These are phyloP conservation scores for Neocallimastix lanati DNA, from an alignment of 192 early-diverging fungal species.

Conservation along the genomic window DNA sequence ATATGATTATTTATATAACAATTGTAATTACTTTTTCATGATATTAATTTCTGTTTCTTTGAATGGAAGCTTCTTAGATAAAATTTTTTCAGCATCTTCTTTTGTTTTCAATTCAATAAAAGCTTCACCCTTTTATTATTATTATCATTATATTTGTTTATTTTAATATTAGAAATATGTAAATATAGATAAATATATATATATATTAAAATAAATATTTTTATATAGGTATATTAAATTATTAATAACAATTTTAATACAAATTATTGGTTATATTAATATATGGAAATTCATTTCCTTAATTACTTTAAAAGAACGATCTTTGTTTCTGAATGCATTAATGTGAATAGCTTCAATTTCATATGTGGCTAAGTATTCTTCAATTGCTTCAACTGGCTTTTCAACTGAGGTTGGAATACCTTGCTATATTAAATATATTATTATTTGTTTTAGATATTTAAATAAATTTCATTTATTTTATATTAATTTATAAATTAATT, in stretches of 20 bases:
- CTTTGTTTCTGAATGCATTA: not conserved
- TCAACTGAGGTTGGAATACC: not conserved
- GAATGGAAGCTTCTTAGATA: not conserved
- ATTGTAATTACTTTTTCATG: not conserved
- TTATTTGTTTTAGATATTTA: not conserved
- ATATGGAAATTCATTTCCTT: too few relatives aligned
- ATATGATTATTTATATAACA: too few relatives aligned
- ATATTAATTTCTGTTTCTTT: not conserved
- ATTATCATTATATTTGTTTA: too few relatives aligned
- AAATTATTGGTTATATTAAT: too few relatives aligned
- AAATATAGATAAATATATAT: too few relatives aligned
- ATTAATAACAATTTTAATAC: too few relatives aligned
- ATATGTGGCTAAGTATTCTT: not conserved
- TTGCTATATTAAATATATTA: too few relatives aligned
- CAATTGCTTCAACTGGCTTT: not conserved
- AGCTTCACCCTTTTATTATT: not conserved
- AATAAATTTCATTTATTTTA: too few relatives aligned
- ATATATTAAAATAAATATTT: too few relatives aligned
- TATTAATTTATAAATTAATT: too few relatives aligned
- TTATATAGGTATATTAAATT: too few relatives aligned
- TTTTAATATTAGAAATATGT: too few relatives aligned
- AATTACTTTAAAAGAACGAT: not conserved
- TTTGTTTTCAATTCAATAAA: not conserved
- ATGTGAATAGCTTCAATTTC: not conserved
- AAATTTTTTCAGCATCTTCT: not conserved